phyloP scores from a whole-genome alignment of 371 early-diverging fungal genomes.

The Apophysomyces elegans region DNA sequence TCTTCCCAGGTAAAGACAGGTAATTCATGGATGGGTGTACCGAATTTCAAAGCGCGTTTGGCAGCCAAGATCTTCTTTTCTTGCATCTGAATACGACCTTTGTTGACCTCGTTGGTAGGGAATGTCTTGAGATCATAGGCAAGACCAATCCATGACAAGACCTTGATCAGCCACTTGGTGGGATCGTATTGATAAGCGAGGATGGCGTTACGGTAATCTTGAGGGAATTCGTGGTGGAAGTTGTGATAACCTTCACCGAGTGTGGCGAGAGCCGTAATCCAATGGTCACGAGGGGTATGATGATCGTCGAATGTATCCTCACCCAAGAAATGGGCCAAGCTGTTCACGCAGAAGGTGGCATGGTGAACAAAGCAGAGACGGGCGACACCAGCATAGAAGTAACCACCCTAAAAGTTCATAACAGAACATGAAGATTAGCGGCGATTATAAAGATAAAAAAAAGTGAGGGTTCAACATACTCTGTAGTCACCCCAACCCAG shows the following conservation, averaged over 20 bases:
- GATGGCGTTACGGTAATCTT: slow-evolving; percentile 96
- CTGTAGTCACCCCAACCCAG: slow-evolving; percentile 85
- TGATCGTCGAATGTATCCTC: slow-evolving; percentile 80
- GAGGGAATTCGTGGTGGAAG: slow-evolving; percentile 96
- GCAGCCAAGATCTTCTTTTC: slow-evolving; percentile 75
- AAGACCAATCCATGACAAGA: slow-evolving; percentile 71
- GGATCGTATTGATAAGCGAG: slow-evolving; percentile 91
- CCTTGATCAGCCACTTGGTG: slow-evolving; percentile 91
- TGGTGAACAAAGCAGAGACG: slow-evolving; percentile 90
- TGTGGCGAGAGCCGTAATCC: slow-evolving; percentile 81
- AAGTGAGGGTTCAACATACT: too few species aligned
- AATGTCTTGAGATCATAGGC: slow-evolving; percentile 90
- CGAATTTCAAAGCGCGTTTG: slow-evolving; percentile 74
- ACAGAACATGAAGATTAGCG: too few species aligned
- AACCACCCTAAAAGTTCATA: slow-evolving; percentile 73
- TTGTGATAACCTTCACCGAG: slow-evolving; percentile 90
- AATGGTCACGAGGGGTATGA: slow-evolving; percentile 80
- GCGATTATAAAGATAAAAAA: too few species aligned
- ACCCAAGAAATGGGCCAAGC: slow-evolving; percentile 84
- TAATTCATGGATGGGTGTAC: slow-evolving; percentile 70
- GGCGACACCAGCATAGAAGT: slow-evolving; percentile 80
- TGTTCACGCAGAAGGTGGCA: slow-evolving; percentile 95
- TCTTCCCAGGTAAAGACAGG: slow-evolving; percentile 81
- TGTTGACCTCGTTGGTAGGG: slow-evolving; percentile 89
- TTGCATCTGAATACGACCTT: slow-evolving; percentile 83